phyloP scores from a whole-genome alignment of 31 red algal species.

The Odonthalia washingtoniensis region DNA sequence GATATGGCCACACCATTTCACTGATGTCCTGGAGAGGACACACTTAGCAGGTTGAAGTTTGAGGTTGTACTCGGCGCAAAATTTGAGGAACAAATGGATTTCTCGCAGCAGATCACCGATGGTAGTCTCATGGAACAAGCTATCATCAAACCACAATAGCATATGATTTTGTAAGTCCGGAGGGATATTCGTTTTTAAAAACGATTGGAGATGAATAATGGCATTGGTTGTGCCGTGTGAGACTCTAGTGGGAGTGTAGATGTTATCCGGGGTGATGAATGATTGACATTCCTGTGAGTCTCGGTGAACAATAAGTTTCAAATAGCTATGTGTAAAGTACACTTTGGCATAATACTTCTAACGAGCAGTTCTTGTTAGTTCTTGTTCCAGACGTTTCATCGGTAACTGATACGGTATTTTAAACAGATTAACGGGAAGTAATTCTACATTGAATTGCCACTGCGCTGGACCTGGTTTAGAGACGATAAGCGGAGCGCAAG shows the following conservation, averaged over 20 bases:
- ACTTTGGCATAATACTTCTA: neutral
- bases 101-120: neutral
- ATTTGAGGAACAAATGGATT: neutral
- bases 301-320: neutral
- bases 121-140: neutral
- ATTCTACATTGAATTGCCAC: neutral
- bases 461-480: neutral
- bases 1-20: conserved; percentile 4
- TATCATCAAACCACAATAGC: neutral
- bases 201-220: neutral
- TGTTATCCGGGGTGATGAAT: conserved; percentile 1
- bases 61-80: neutral
- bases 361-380: neutral
- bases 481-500: neutral
- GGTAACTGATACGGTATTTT: neutral
- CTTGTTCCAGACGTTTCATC: neutral
- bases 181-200: neutral
- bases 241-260: neutral
- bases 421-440: neutral
- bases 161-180: neutral
- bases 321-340: neutral
- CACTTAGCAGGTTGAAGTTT: no score
- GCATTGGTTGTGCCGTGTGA: neutral
- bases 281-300: conserved; percentile 6
- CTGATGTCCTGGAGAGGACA: neutral